Base-by-base conservation (phyloP, 495 filamentous ascomycete genomes). In the Annulohypoxylon bovei region DNA sequence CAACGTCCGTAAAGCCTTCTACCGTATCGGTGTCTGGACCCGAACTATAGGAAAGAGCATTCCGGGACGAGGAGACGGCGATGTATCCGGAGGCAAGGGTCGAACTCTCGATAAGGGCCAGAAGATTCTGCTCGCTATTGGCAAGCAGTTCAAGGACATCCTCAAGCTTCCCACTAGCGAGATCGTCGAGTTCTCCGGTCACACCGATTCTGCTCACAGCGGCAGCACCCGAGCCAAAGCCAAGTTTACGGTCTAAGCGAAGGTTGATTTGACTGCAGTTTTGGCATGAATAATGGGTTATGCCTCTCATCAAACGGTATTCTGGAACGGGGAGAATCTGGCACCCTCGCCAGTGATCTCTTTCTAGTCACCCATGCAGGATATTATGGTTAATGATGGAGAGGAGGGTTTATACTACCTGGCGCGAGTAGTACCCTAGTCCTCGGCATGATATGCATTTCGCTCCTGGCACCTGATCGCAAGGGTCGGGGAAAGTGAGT, bases 1-100 rank as follows among this genome's bases (percentile, higher is more conserved):
- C 82, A 99, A 98, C 80, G 95, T 98, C 46, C 91, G 95, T 77
- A 98, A 97, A 84, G 95, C 91, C 32, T 98, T 98, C 88, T 99
- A 91, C 86, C 92, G 95, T 80, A 90, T 99, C 67, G 94, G 94
- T 62, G 84, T 87, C 70, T 98, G 94, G 94, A 97, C 94, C 55
- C 90, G 93, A 71, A 95, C 93, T 46, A 91, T 94, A 23, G 94
- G 94, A 73, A 93, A 93, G 86, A 85, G 85, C 75, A 85, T 93
- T 42, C 89, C 91, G 14, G 87, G 88, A 47, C 91, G 92, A 65
- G 92, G 92, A 70, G 89, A 88, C 62, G 88, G 86, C 12, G 88
- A 90, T 68, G 82, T 88, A 35, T 85, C 88, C 0, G 88, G 88
- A 16, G 89, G 88, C 52, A 91, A 91, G 80, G 88, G 88, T 49